Evolutionary conservation across 2,329 filamentous ascomycete genomes (phyloP), one percentile per base, ranked within the genome.

Genomic region (Fusarium phyllophilum): DNA sequence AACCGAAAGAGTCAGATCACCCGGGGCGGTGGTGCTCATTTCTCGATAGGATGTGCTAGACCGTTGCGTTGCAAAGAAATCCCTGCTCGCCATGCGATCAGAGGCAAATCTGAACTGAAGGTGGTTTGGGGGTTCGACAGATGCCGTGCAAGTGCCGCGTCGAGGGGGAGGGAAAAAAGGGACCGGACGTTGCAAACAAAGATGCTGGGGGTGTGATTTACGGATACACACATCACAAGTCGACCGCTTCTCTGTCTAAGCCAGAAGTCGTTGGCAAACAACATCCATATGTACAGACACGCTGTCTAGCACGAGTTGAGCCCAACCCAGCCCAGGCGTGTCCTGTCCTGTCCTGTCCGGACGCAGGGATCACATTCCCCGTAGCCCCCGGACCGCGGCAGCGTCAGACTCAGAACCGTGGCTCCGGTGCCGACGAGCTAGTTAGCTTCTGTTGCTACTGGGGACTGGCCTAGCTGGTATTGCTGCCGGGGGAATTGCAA

Each of bases 331-430:
- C 44, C 55, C 24, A 55, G 66, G 31, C 54, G 49, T 73, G 61
- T 62, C 62, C 71, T 71, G 61, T 60, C 64, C 71, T 73, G 61
- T 62, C 62, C 71, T 71, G 61, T 60, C 64, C 71, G 73, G 75
- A 20, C 63, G 72, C 75, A 76, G 66, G 75, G 75, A 39, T 65
- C 39, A 31, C 36, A 63, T 69, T 76, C 73, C 75, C 75, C 73
- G 75, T 74, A 59, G 57, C 51, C 67, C 66, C 70, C 64, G 59
- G 56, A 72, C 71, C 65, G 75, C 73, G 73, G 75, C 75, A 73
- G 75, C 61, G 72, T 75, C 72, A 74, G 75, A 77, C 74, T 75
- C 74, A 74, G 75, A 77, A 77, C 75, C 75, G 73, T 76, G 75
- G 75, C 75, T 77, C 73, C 62, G 75, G 75, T 77, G 75, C 75